A percentile compares a stretch with the other conserved stretches of the same genome.
Evolutionary conservation across 169 alveolate species (phyloP).

Genomic region (Cryptosporidium meleagridis): DNA sequence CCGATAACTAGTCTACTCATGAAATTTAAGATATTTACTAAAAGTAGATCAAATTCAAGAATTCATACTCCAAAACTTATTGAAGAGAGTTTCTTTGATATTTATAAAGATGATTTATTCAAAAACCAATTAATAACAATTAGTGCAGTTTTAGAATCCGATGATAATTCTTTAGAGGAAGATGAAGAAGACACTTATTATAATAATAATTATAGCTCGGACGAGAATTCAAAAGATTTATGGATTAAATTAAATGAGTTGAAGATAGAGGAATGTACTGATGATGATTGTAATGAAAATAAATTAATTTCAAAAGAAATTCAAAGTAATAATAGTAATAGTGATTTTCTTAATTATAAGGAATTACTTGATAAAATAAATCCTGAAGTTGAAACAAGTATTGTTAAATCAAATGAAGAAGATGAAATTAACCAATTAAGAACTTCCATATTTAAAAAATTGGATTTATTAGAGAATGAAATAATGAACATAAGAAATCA

Average conservation of each 20-base stretch:
- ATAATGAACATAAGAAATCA: constrained; percentile 1
- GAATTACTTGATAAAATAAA: background rate
- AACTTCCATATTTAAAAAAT: background rate
- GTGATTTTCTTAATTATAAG: background rate
- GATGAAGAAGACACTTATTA: background rate
- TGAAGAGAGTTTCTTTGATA: constrained; percentile 14
- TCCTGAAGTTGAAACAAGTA: background rate
- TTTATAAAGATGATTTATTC: constrained; percentile 8
- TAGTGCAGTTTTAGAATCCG: constrained; percentile 7
- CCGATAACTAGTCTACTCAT: background rate
- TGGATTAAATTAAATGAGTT: background rate
- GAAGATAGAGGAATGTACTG: background rate
- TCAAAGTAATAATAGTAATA: background rate
- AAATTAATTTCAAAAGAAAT: background rate
- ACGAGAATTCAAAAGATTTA: background rate
- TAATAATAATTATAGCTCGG: background rate
- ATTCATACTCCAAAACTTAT: constrained; percentile 35
- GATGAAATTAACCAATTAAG: constrained; percentile 40
- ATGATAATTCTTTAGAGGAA: background rate
- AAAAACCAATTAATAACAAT: background rate
- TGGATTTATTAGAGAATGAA: constrained; percentile 19
- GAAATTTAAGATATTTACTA: constrained; percentile 49
- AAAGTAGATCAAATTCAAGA: constrained; percentile 39
- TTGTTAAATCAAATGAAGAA: background rate
- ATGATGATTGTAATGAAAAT: background rate